Base-by-base conservation (phyloP, 805 yeast genomes). In the Candida xiaguanensis region DNA sequence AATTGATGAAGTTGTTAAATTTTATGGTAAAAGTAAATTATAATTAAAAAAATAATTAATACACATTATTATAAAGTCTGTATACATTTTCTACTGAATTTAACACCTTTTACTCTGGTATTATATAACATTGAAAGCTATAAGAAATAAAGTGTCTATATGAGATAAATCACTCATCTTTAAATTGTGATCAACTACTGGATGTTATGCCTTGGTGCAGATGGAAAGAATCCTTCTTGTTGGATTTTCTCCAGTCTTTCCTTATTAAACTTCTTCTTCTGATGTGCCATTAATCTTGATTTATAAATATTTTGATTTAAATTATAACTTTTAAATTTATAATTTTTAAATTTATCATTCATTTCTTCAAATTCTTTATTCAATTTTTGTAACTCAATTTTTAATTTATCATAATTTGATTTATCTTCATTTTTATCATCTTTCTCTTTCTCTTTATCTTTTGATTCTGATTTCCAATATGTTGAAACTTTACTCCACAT, bases 1-100 rank as follows among this genome's bases (percentile, higher is more conserved):
- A 23, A 77, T 90, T 52, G 90, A 87, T 59, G 86, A 80, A 57
- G 95, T 84, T 42, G 88, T 84, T 13, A 60, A 70, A 42, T 50
- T 45, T 42, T 48, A 55, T 36, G 25, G 55, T 11, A 58, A 58
- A 44, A 41, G 53, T 32, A 58, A 58, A 29, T 47, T 56, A 24
- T 56, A 42, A 25, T 11, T 13, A 4, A 15, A 17, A 8, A 16
- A 4, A 23, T 7, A 3, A 7, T n/a, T 30, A 18, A 8, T n/a
- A n/a, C 5, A 30, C 7, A 27, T 27, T 6, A 27, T 27, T n/a
- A 27, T 13, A 27, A 29, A 5, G 6, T 29, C n/a, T 11, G n/a
- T n/a, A n/a, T n/a, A n/a, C n/a, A n/a, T n/a, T n/a, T n/a, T n/a
- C n/a, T n/a, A n/a, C n/a, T n/a, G n/a, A n/a, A n/a, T n/a, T n/a